phyloP scores from a whole-genome alignment of 176 grass and related monocot genomes.

The Musa itinerans region DNA sequence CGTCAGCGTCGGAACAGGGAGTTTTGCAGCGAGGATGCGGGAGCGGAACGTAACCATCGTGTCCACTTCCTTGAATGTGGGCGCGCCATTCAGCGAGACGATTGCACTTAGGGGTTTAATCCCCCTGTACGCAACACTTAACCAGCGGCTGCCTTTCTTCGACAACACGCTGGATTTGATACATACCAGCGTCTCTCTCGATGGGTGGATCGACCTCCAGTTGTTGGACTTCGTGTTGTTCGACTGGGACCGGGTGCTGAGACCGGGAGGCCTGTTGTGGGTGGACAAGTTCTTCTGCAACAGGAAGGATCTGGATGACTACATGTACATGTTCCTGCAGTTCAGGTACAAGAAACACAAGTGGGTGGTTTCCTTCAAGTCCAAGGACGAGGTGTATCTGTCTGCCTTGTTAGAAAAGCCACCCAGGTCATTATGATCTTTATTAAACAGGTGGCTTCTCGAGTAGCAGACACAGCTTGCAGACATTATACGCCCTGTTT shows the following conservation, averaged over 20 bases:
- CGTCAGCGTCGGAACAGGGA: slow-evolving; percentile 64
- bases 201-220: slow-evolving; percentile 79
- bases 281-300: slow-evolving; percentile 78
- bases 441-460: neutral
- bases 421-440: slow-evolving; percentile 27
- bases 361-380: slow-evolving; percentile 98
- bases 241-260: slow-evolving; percentile 86
- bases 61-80: slow-evolving; percentile 53
- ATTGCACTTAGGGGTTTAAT: slow-evolving; percentile 71
- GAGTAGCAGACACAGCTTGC: no score
- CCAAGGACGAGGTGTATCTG: slow-evolving; percentile 80
- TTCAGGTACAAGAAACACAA: slow-evolving; percentile 96
- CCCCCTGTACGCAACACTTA: slow-evolving; percentile 55
- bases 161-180: slow-evolving; percentile 93
- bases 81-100: slow-evolving; percentile 75
- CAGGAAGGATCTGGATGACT: slow-evolving; percentile 77
- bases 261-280: slow-evolving; percentile 77
- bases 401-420: slow-evolving; percentile 90
- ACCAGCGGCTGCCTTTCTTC: slow-evolving; percentile 73
- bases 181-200: slow-evolving; percentile 58
- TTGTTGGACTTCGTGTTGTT: slow-evolving; percentile 87
- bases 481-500: no score
- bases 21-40: slow-evolving; percentile 77
- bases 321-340: slow-evolving; percentile 99
- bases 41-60: slow-evolving; percentile 59